Conservation (phyloP, 2,329 filamentous ascomycete genomes). For the Phoma sp. region DNA sequence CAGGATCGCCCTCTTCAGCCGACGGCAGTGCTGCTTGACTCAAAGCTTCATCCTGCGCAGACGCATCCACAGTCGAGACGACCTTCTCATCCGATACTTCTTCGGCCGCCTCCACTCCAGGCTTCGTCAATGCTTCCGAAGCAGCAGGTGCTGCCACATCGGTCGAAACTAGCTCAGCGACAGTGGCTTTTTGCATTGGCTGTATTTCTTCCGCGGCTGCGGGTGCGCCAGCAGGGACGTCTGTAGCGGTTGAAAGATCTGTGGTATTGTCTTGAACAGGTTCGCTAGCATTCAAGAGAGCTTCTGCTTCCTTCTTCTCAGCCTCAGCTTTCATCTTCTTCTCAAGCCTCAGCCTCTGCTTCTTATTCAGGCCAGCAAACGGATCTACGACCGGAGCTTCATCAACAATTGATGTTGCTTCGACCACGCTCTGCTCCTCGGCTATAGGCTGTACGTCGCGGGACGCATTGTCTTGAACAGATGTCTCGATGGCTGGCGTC, state of each 20-base stretch:
- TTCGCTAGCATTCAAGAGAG: not conserved
- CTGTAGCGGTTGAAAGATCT: not conserved
- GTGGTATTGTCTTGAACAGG: not conserved
- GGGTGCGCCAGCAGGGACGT: not conserved
- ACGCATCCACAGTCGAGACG: not conserved
- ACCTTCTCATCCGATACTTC: not conserved
- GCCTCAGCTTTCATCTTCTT: constrained; percentile 44
- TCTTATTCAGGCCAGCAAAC: constrained; percentile 36
- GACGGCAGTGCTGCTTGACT: not conserved
- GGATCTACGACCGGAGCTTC: constrained; percentile 31
- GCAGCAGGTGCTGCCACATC: not conserved
- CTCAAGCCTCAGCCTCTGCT: constrained; percentile 36
- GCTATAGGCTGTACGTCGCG: not conserved
- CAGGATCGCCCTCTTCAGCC: constrained; percentile 15
- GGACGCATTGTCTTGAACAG: not conserved
- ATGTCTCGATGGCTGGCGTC: not conserved
- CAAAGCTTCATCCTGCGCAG: not conserved
- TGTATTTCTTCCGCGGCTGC: not conserved
- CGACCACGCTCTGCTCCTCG: not conserved
- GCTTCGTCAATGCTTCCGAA: not conserved
- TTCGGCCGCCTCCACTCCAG: not conserved
- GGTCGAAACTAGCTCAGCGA: not conserved
- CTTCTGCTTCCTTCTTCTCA: constrained; percentile 7
- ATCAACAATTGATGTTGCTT: not conserved
- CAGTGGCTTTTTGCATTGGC: not conserved